phyloP scores from a whole-genome alignment of 257 asterid genomes.

The Solanum clarkiae region DNA sequence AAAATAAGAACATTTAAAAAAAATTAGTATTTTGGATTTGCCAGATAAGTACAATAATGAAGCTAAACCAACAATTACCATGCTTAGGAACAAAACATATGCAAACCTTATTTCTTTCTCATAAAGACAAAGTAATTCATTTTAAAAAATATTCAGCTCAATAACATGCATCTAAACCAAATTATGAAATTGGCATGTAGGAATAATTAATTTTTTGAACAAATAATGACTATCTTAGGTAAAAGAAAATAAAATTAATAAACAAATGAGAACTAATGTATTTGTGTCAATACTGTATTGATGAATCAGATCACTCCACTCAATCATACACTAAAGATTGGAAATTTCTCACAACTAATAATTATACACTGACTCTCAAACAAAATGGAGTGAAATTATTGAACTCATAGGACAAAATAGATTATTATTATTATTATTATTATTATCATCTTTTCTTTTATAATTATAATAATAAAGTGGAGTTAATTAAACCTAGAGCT shows the following conservation, averaged over 20 bases:
- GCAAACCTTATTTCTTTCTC: no score
- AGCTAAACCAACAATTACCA: no score
- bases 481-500: not conserved
- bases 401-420: not conserved
- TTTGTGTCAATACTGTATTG: not conserved
- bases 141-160: not conserved
- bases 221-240: not conserved
- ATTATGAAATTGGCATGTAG: not conserved
- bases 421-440: not conserved
- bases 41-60: no score
- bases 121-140: no score
- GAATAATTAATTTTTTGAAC: not conserved
- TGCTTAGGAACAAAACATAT: no score
- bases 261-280: not conserved
- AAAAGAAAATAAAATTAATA: not conserved
- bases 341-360: not conserved
- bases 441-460: not conserved
- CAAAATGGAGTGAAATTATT: not conserved
- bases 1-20: no score
- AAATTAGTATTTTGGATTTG: no score
- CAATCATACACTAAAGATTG: not conserved
- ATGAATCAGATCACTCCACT: not conserved
- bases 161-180: not conserved
- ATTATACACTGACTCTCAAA: not conserved
- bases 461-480: not conserved